These are phyloP conservation scores for Curvularia sp. DNA, from an alignment of 2,329 filamentous ascomycete species.

Conservation along the genomic window DNA sequence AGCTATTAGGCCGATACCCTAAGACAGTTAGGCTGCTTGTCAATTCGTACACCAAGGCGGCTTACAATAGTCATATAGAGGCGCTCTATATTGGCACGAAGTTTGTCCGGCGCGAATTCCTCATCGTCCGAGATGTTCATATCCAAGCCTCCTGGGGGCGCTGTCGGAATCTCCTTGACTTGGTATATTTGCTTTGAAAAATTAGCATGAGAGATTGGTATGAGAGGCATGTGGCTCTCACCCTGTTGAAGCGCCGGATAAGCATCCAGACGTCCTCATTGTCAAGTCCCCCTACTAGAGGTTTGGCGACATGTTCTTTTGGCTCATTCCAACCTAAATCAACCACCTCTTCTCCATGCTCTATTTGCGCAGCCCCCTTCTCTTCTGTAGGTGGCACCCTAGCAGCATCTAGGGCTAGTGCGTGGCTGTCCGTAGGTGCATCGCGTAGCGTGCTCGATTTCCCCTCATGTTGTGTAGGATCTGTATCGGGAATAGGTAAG, in stretches of 20 bases:
- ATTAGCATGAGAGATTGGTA: constrained; percentile 28
- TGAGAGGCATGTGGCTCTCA: constrained; percentile 29
- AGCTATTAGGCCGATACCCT: constrained; percentile 67
- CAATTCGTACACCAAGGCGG: not conserved
- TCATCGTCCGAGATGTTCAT: constrained; percentile 83
- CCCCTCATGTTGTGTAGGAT: constrained; percentile 39
- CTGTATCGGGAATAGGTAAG: constrained; percentile 44
- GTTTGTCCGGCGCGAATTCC: constrained; percentile 83
- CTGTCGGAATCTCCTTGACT: constrained; percentile 70
- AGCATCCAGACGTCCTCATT: constrained; percentile 79
- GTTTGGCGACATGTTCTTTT: constrained; percentile 62
- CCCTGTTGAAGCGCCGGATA: constrained; percentile 76
- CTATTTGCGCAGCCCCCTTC: constrained; percentile 55
- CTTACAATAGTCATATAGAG: constrained; percentile 77
- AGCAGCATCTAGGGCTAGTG: constrained; percentile 51
- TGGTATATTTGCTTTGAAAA: constrained; percentile 65
- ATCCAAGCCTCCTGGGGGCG: constrained; percentile 73
- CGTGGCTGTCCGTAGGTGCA: constrained; percentile 56
- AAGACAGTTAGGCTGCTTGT: constrained; percentile 14
- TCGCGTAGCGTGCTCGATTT: constrained; percentile 48
- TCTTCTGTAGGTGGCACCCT: constrained; percentile 46
- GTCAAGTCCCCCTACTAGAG: constrained; percentile 69
- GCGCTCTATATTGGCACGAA: constrained; percentile 77
- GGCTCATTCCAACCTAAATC: constrained; percentile 74
- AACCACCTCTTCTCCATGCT: constrained; percentile 61